A percentile compares a stretch with the other conserved stretches of the same genome.
These are phyloP conservation scores for Phytopythium litorale DNA, from an alignment of 352 stramenopile genomes.

Conservation along the genomic window DNA sequence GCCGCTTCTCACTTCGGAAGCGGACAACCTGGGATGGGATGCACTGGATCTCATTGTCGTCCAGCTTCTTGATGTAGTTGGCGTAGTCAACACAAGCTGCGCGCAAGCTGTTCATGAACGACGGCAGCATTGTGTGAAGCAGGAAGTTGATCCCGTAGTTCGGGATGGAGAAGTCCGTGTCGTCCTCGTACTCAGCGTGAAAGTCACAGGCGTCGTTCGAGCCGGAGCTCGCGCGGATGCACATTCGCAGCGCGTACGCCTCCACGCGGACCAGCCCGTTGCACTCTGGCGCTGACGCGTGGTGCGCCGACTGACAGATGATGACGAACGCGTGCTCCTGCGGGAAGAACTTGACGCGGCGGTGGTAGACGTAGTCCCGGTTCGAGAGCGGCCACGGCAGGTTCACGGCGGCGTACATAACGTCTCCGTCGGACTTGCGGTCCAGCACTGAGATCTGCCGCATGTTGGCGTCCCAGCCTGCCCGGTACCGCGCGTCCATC, in stretches of 20 bases:
- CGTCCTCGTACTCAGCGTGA: slow-evolving; percentile 73
- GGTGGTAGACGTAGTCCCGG: slow-evolving; percentile 79
- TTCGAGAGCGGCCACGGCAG: slow-evolving; percentile 66
- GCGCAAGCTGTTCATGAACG: slow-evolving; percentile 61
- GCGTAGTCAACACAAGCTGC: slow-evolving; percentile 57
- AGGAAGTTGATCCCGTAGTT: slow-evolving; percentile 66
- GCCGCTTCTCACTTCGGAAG: slow-evolving; percentile 14
- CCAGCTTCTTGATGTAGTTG: slow-evolving; percentile 36
- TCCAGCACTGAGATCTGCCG: slow-evolving; percentile 49
- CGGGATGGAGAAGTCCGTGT: slow-evolving; percentile 74
- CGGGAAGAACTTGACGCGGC: slow-evolving; percentile 51
- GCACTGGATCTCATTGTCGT: slow-evolving; percentile 27
- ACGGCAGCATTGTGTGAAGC: slow-evolving; percentile 43
- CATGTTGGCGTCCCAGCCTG: slow-evolving; percentile 48
- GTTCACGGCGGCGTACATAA: slow-evolving; percentile 58
- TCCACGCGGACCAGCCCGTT: slow-evolving; percentile 55
- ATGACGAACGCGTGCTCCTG: slow-evolving; percentile 60
- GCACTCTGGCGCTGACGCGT: slow-evolving; percentile 36
- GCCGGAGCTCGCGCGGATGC: slow-evolving; percentile 45
- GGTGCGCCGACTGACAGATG: slow-evolving; percentile 51
- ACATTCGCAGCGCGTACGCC: slow-evolving; percentile 52
- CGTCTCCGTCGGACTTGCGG: slow-evolving; percentile 36
- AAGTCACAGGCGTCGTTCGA: slow-evolving; percentile 62
- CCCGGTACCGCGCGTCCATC: slow-evolving; percentile 55
- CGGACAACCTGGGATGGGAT: slow-evolving; percentile 58